These are phyloP conservation scores for Colletotrichum tabaci DNA, from an alignment of 2,329 filamentous ascomycete genomes.

Conservation along the genomic window DNA sequence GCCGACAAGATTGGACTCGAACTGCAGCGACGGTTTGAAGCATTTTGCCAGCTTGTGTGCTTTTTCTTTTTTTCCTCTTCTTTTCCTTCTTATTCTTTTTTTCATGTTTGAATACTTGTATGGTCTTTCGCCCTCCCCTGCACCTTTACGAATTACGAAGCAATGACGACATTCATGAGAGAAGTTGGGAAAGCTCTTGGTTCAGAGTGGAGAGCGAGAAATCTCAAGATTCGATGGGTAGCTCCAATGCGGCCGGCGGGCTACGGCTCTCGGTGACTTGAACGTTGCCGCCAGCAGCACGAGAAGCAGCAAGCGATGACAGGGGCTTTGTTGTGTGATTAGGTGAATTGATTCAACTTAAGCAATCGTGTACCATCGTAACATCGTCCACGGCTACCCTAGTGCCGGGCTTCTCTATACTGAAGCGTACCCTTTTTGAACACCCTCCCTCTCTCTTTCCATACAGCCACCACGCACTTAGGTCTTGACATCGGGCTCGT, in stretches of 20 bases:
- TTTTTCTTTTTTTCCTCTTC: not conserved
- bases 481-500: conserved; percentile 97
- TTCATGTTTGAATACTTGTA: not conserved
- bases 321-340: conserved; percentile 7
- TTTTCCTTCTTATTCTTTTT: not conserved
- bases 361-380: conserved; percentile 41
- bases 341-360: conserved; percentile 41
- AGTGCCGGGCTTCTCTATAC: conserved; percentile 38
- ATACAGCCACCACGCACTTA: conserved; percentile 58
- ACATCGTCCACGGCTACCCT: conserved; percentile 35
- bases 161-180: not conserved
- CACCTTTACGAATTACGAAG: not conserved
- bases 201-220: not conserved
- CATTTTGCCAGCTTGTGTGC: too few species aligned
- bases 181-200: not conserved
- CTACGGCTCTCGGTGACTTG: too few species aligned
- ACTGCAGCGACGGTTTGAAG: not conserved
- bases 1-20: conserved; percentile 3
- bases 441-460: conserved; percentile 2
- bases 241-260: not conserved
- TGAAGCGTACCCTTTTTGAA: conserved; percentile 32
- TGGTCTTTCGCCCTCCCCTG: too few species aligned
- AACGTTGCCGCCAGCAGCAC: not conserved
- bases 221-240: not conserved
- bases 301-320: not conserved